These are phyloP conservation scores for Phytophthora vignae DNA, from an alignment of 352 stramenopile species.

Conservation along the genomic window DNA sequence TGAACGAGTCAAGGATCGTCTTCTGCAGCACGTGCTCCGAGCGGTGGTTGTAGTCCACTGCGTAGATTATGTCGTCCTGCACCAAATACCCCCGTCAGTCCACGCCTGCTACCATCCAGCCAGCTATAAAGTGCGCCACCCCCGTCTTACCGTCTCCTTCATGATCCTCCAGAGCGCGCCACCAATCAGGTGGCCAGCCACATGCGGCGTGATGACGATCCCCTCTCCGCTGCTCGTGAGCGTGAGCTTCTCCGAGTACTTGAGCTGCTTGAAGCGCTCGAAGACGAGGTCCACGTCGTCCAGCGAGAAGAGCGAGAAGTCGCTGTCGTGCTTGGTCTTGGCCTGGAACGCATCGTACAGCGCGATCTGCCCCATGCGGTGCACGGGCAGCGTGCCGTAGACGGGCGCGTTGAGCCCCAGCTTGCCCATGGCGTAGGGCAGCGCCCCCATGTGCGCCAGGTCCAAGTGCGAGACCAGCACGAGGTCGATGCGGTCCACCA, in stretches of 20 bases:
- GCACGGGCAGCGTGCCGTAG: constrained; percentile 94
- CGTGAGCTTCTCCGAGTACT: constrained; percentile 95
- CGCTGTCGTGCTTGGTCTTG: constrained; percentile 92
- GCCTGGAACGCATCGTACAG: constrained; percentile 96
- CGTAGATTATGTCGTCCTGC: constrained; percentile 94
- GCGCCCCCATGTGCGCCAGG: constrained; percentile 90
- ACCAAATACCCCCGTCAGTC: neutral
- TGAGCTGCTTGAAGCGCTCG: constrained; percentile 94
- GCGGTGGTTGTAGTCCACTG: constrained; percentile 93
- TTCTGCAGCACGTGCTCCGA: constrained; percentile 95
- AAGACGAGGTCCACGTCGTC: constrained; percentile 95
- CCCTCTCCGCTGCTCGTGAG: constrained; percentile 86
- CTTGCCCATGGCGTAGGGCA: constrained; percentile 91
- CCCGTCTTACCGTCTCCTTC: constrained; percentile 90
- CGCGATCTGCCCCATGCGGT: constrained; percentile 97
- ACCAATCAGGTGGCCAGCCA: constrained; percentile 95
- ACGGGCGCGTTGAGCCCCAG: constrained; percentile 88
- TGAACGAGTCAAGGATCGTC: constrained; percentile 94
- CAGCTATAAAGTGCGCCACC: neutral
- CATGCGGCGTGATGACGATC: constrained; percentile 95
- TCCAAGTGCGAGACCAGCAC: constrained; percentile 92
- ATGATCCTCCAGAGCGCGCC: constrained; percentile 94
- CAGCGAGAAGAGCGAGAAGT: constrained; percentile 92
- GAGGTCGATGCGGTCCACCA: constrained; percentile 88
- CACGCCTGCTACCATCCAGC: neutral